A percentile compares a stretch with the other conserved stretches of the same genome.
phyloP scores from a whole-genome alignment of 768 basidiomycete genomes.

The Boletus speciosus region DNA sequence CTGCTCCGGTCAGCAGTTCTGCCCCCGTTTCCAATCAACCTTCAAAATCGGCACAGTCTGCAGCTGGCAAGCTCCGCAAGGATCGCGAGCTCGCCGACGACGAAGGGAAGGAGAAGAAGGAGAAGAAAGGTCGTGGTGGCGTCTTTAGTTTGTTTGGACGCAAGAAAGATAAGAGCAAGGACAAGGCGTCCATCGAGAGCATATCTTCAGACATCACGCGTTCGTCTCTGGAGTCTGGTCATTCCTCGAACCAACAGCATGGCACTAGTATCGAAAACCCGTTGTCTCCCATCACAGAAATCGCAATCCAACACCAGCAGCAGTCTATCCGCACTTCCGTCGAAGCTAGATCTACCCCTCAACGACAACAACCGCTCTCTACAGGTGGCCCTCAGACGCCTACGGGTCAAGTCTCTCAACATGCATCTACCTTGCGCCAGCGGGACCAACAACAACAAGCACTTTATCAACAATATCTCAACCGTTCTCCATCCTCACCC shows the following conservation, averaged over 20 bases:
- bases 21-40: constrained; percentile 29
- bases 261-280: constrained; percentile 22
- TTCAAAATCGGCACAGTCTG: constrained; percentile 9
- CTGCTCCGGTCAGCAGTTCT: constrained; percentile 27
- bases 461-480: constrained; percentile 86
- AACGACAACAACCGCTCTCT: constrained; percentile 23
- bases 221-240: constrained; percentile 62
- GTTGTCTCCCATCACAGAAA: constrained; percentile 51
- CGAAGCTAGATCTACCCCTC: constrained; percentile 21
- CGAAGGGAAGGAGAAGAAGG: constrained; percentile 52
- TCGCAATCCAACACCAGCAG: constrained; percentile 60
- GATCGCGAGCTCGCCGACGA: constrained; percentile 43
- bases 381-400: constrained; percentile 28
- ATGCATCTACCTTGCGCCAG: constrained; percentile 69
- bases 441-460: constrained; percentile 87
- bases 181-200: constrained; percentile 50
- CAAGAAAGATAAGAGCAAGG: constrained; percentile 74
- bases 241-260: constrained; percentile 45
- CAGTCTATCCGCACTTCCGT: constrained; percentile 25
- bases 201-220: constrained; percentile 48
- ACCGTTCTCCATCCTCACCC: constrained; percentile 75
- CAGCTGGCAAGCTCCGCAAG: constrained; percentile 41
- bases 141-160: constrained; percentile 77
- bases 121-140: constrained; percentile 64
- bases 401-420: constrained; percentile 50